phyloP scores from a whole-genome alignment of 352 stramenopile species.

The Pythium monospermum region DNA sequence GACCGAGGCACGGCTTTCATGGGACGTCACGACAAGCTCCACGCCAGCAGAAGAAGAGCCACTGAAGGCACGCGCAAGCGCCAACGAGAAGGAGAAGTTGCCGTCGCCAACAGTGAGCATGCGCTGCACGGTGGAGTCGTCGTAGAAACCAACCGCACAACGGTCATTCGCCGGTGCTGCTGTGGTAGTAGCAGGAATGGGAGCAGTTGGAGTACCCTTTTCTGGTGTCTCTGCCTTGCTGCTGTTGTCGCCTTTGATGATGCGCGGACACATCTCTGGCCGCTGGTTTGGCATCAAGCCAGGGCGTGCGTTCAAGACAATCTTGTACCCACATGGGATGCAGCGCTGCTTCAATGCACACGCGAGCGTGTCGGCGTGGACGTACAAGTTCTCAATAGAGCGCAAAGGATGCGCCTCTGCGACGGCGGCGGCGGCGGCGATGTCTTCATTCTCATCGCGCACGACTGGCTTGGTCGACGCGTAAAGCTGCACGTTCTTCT shows the following conservation, averaged over 20 bases:
- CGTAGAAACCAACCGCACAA: constrained; percentile 49
- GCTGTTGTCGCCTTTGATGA: constrained; percentile 27
- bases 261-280: constrained; percentile 67
- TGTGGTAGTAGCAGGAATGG: no score
- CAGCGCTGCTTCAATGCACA: constrained; percentile 67
- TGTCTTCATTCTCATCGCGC: background rate
- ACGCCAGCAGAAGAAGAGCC: constrained; percentile 14
- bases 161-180: constrained; percentile 6
- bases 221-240: constrained; percentile 2
- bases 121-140: constrained; percentile 33
- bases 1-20: constrained; percentile 86
- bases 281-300: constrained; percentile 69
- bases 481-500: background rate
- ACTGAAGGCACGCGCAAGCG: constrained; percentile 73
- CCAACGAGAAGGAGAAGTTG: constrained; percentile 95
- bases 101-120: constrained; percentile 94
- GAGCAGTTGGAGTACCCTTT: background rate
- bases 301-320: constrained; percentile 52
- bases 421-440: background rate
- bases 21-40: constrained; percentile 88
- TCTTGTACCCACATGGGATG: constrained; percentile 87
- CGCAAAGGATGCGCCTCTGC: constrained; percentile 24
- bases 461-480: background rate
- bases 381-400: constrained; percentile 49
- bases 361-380: constrained; percentile 59